Base-by-base conservation (phyloP, 257 asterid species). In the Verbena officinalis region DNA sequence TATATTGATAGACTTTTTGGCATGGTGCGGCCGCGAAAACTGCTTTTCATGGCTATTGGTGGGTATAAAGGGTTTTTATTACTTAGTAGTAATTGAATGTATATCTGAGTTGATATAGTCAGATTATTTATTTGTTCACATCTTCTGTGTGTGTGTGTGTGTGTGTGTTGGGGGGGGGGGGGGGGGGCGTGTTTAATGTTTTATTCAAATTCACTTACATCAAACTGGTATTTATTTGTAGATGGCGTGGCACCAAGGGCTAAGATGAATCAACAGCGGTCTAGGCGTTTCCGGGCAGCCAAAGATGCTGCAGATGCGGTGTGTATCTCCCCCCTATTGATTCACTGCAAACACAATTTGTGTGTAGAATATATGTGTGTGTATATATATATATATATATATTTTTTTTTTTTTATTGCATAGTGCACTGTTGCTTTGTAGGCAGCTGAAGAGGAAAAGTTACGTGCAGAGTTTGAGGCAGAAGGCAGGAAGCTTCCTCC, bases 181-280 rank as follows among this genome's bases (percentile, higher is more conserved):
- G n/a, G n/a, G n/a, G n/a, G n/a, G n/a, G n/a, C n/a, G n/a, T n/a
- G n/a, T 2, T 2, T 27, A 27, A 27, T 27, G 33, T 2, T 27
- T 2, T 27, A 51, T 43, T 7, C 22, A 68, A 60, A 57, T 40
- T 24, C 22, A 42, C 65, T 48, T 33, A 27, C 65, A 44, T 67
- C 34, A 56, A 51, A 68, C 57, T 71, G 56, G 36, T 59, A 53
- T 55, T 68, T 9, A 7, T 48, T 77, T 69, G 53, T 72, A 91
- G 98, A 91, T 84, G 98, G 98, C 44, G 98, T 91, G 77, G 98
- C 98, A 17, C 98, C 98, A 20, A 86, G 98, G 83, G 98, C 98
- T 19, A 91, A 91, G 81, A 91, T 91, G 98, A 91, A 91, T 77
- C 98, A 91, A 71, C 98, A 91, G 73, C 78, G 98, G 62, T 86